A percentile compares a stretch with the other conserved stretches of the same genome.
These are phyloP conservation scores for Eremothecium sinecaudum DNA, from an alignment of 1,139 yeast genomes.

Conservation along the genomic window DNA sequence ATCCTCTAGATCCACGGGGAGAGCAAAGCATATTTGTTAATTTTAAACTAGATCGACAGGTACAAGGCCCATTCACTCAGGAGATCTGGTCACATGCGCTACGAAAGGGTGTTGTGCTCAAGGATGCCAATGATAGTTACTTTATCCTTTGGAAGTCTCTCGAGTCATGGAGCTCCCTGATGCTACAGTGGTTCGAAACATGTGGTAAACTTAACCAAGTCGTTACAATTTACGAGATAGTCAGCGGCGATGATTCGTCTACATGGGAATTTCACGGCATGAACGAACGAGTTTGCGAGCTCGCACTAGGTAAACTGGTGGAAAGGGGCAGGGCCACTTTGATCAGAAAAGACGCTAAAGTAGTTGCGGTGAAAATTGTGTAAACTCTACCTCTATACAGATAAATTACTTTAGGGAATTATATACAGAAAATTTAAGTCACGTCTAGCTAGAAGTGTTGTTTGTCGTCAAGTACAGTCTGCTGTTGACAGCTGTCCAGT, in stretches of 20 bases:
- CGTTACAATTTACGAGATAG: conserved; percentile 71
- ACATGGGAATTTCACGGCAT: conserved; percentile 54
- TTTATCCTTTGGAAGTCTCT: conserved; percentile 62
- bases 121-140: conserved; percentile 32
- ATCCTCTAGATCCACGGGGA: conserved; percentile 31
- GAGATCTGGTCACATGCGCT: conserved; percentile 55
- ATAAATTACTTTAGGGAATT: not conserved
- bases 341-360: conserved; percentile 47
- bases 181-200: conserved; percentile 53
- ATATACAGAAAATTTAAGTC: not conserved
- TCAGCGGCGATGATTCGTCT: conserved; percentile 51
- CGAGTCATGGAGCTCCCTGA: conserved; percentile 65
- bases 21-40: conserved; percentile 28
- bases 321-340: conserved; percentile 61
- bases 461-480: conserved; percentile 36
- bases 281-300: conserved; percentile 48
- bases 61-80: conserved; percentile 46
- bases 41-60: conserved; percentile 30
- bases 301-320: conserved; percentile 50
- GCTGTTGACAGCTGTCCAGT: conserved; percentile 77
- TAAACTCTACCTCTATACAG: no score
- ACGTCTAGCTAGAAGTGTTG: not conserved
- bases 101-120: conserved; percentile 34
- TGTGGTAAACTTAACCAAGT: conserved; percentile 75
- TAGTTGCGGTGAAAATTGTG: conserved; percentile 61